A percentile compares a stretch with the other conserved stretches of the same genome.
These are phyloP conservation scores for Tolypocladium tundrense DNA, from an alignment of 2,329 filamentous ascomycete genomes.

Conservation along the genomic window DNA sequence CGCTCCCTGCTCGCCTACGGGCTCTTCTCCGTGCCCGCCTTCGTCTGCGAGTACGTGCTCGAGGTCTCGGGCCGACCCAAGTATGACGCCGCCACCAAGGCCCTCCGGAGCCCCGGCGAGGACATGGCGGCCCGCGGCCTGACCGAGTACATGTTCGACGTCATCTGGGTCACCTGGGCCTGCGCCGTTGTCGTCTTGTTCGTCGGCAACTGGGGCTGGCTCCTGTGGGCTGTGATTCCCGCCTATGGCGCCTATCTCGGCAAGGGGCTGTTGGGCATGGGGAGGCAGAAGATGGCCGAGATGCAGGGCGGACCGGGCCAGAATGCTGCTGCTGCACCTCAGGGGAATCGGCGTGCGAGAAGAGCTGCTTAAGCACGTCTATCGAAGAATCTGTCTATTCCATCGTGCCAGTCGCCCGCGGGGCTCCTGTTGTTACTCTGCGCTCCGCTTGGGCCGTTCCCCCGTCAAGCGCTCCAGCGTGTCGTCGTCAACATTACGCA, in stretches of 20 bases:
- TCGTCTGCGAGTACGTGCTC: conserved; percentile 75
- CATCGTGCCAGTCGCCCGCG: background rate
- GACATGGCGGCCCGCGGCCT: conserved; percentile 79
- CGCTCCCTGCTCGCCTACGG: conserved; percentile 60
- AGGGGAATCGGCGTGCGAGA: conserved; percentile 43
- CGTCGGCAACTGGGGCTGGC: conserved; percentile 68
- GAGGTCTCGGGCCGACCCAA: conserved; percentile 75
- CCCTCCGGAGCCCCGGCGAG: conserved; percentile 71
- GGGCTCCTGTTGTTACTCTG: conserved; percentile 2
- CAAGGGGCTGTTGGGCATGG: conserved; percentile 41
- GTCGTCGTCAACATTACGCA: conserved; percentile 42
- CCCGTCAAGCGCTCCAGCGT: conserved; percentile 44
- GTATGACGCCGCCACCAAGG: conserved; percentile 51
- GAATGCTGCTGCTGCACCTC: conserved; percentile 18
- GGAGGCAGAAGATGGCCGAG: conserved; percentile 41
- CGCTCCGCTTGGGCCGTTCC: conserved; percentile 28
- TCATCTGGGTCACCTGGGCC: conserved; percentile 88
- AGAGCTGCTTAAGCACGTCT: conserved; percentile 33
- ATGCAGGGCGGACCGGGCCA: conserved; percentile 27
- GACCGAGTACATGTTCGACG: conserved; percentile 97
- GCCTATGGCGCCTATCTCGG: conserved; percentile 46
- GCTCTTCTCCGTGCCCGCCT: conserved; percentile 61
- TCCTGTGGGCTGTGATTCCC: conserved; percentile 44
- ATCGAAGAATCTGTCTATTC: background rate
- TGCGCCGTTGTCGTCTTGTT: conserved; percentile 61